Conservation (phyloP, 2,329 filamentous ascomycete species). For the Emmonsia crescens region DNA sequence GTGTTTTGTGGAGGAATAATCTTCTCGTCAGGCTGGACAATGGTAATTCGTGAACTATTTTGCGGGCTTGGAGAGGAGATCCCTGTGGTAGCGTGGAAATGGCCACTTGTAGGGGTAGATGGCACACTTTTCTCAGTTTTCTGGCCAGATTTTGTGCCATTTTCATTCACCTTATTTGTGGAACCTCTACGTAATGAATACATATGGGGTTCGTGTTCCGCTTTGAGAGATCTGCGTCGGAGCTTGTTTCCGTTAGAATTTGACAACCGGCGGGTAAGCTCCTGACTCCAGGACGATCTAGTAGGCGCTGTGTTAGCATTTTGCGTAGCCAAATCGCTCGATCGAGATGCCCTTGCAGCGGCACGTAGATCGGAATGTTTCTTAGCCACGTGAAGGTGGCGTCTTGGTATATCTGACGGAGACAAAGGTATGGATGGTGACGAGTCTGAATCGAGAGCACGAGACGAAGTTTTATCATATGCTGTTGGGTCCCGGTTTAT, state of each 20-base stretch:
- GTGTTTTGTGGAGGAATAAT: background rate
- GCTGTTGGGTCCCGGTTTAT: constrained; percentile 7
- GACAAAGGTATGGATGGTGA: background rate
- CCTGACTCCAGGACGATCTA: background rate
- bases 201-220: background rate
- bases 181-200: background rate
- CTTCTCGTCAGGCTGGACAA: background rate
- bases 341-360: constrained; percentile 4
- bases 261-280: background rate
- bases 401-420: constrained; percentile 1
- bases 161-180: background rate
- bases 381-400: constrained; percentile 11
- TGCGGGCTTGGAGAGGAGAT: background rate
- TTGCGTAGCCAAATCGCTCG: background rate
- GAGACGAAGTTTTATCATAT: constrained; percentile 1
- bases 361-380: constrained; percentile 12
- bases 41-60: background rate
- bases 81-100: background rate
- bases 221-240: background rate
- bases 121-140: background rate
- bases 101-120: background rate
- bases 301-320: background rate
- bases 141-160: no score
- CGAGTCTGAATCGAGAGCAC: constrained; percentile 2
- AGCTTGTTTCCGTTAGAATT: background rate